A percentile compares a stretch with the other conserved stretches of the same genome.
Evolutionary conservation across 768 basidiomycete species (phyloP).

Genomic region (Mycena crocata): DNA sequence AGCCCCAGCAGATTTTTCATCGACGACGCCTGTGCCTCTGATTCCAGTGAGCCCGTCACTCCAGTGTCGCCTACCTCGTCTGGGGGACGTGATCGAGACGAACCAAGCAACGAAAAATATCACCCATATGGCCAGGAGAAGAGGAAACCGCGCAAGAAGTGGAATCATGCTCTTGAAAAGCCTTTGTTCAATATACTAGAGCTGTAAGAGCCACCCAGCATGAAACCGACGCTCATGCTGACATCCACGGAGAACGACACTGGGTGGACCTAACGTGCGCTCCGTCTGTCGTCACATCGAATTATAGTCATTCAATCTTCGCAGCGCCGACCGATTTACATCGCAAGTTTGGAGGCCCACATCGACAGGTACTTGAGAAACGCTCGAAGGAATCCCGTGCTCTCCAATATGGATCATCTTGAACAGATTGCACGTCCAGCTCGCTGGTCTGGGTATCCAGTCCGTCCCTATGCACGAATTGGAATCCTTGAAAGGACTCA

Average conservation of each 20-base stretch:
- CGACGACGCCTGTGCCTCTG: not conserved
- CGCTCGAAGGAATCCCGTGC: too few relatives aligned
- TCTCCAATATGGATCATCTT: too few relatives aligned
- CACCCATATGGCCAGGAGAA: constrained; percentile 53
- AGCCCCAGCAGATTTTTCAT: too few relatives aligned
- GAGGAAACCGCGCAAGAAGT: constrained; percentile 70
- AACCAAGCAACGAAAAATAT: constrained; percentile 4
- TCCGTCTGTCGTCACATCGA: too few relatives aligned
- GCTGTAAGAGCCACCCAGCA: constrained; percentile 54
- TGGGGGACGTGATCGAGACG: not conserved
- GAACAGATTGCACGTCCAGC: too few relatives aligned
- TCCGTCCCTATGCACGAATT: constrained; percentile 69
- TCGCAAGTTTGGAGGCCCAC: constrained; percentile 78
- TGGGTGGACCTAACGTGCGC: constrained; percentile 76
- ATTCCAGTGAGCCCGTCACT: not conserved
- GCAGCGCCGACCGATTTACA: constrained; percentile 78
- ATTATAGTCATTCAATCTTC: too few relatives aligned
- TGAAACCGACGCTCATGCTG: constrained; percentile 3
- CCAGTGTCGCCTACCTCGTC: not conserved
- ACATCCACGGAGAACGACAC: constrained; percentile 53
- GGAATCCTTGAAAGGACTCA: constrained; percentile 75
- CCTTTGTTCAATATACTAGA: constrained; percentile 74
- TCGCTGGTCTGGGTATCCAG: constrained; percentile 59
- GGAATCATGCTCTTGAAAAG: constrained; percentile 84
- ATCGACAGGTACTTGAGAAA: too few relatives aligned